Percentiles rank a stretch among this genome's conserved stretches.
Evolutionary conservation across 139 green algal species (phyloP).

Genomic region (Diplosphaera chodatii): DNA sequence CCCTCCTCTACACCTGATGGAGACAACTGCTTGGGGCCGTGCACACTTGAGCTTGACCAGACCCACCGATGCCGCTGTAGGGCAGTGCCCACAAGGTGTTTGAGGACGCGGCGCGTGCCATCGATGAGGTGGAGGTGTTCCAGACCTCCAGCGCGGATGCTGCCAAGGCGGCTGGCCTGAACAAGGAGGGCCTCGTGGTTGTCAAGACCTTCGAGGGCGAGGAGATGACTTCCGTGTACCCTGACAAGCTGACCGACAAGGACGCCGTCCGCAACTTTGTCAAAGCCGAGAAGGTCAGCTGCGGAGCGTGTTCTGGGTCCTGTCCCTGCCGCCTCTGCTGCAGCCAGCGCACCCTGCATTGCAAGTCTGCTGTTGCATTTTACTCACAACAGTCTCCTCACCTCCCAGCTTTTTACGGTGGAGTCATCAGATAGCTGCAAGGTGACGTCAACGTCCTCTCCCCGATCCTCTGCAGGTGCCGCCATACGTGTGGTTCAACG

Average conservation of each 20-base stretch:
- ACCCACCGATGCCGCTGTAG: conserved; percentile 22
- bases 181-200: conserved; percentile 33
- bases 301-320: no score
- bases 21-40: no score
- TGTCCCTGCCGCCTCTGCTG: no score
- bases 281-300: conserved; percentile 60
- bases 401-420: no score
- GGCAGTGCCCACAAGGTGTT: conserved; percentile 56
- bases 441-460: no score
- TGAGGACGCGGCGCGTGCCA: conserved; percentile 40
- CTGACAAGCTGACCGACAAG: conserved; percentile 12
- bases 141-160: conserved; percentile 58
- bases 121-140: conserved; percentile 54
- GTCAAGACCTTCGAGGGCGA: conserved; percentile 61
- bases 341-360: no score
- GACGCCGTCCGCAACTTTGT: conserved; percentile 45
- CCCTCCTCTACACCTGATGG: no score
- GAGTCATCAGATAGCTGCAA: no score
- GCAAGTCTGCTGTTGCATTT: no score
- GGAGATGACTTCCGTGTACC: conserved; percentile 21
- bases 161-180: conserved; percentile 59
- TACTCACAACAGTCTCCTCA: no score
- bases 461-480: conserved; percentile 79
- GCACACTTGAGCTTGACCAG: no score
- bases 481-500: conserved; percentile 61